Conservation (phyloP, 768 basidiomycete genomes). For the Rhodotorula graminis region DNA sequence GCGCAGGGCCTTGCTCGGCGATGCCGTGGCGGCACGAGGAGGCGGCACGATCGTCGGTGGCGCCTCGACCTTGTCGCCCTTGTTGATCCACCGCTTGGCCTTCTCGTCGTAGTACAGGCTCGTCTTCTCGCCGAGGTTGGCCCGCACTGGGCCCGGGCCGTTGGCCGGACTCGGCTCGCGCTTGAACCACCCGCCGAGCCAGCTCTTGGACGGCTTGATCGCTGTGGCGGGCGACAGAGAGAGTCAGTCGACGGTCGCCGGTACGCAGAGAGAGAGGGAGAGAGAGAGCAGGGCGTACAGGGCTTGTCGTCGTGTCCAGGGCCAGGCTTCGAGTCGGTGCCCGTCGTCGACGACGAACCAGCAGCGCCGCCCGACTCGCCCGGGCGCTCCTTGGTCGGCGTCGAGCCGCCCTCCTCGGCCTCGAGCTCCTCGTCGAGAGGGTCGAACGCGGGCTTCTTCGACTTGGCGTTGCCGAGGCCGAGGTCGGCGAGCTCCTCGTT, state of each 20-base stretch:
- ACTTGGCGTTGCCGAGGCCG: constrained; percentile 75
- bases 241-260: too few relatives aligned
- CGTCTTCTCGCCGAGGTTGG: constrained; percentile 85
- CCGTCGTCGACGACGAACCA: too few relatives aligned
- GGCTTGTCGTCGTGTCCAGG: not conserved
- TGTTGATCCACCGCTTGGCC: constrained; percentile 93
- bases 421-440: constrained; percentile 39
- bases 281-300: not conserved
- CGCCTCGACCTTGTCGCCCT: constrained; percentile 58
- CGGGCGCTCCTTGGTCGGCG: not conserved
- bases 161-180: constrained; percentile 57
- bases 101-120: constrained; percentile 91
- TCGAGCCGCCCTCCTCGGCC: constrained; percentile 43
- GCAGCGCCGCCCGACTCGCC: too few relatives aligned
- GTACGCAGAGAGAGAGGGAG: not conserved
- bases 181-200: constrained; percentile 75
- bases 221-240: constrained; percentile 3
- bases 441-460: constrained; percentile 43
- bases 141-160: constrained; percentile 68
- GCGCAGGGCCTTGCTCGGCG: constrained; percentile 25
- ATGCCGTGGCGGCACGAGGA: constrained; percentile 36
- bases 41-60: constrained; percentile 24
- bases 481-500: constrained; percentile 72
- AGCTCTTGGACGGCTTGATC: constrained; percentile 51
- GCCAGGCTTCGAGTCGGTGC: not conserved